These are phyloP conservation scores for Trypanosoma congolense DNA, from an alignment of 208 protist species.

Conservation along the genomic window DNA sequence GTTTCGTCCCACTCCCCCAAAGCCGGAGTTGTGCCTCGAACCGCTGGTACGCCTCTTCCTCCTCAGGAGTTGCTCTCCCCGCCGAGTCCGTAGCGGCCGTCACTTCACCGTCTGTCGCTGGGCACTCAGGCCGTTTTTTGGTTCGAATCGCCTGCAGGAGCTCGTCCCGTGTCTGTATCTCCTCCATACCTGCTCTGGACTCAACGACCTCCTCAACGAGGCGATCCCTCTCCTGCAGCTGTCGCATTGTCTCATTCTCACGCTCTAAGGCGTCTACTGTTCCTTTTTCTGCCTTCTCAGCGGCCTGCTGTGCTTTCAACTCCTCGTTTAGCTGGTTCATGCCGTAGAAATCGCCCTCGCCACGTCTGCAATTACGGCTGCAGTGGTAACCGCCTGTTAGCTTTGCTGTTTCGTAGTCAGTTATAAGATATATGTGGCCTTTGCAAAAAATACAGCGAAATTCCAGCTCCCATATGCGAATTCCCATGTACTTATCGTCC, in stretches of 20 bases:
- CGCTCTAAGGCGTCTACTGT: constrained; percentile 70
- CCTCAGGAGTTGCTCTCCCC: not conserved
- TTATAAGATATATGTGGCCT: constrained; percentile 55
- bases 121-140: not conserved
- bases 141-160: constrained; percentile 25
- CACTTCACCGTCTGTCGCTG: not conserved
- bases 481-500: constrained; percentile 55
- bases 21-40: constrained; percentile 24
- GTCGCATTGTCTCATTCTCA: constrained; percentile 61
- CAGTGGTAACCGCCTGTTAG: constrained; percentile 78
- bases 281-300: constrained; percentile 43
- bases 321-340: constrained; percentile 67
- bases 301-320: constrained; percentile 41
- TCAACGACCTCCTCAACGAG: constrained; percentile 64
- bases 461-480: constrained; percentile 78
- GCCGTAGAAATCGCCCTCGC: constrained; percentile 60
- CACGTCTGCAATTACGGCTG: constrained; percentile 51
- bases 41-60: constrained; percentile 26
- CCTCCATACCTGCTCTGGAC: constrained; percentile 27
- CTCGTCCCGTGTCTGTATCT: constrained; percentile 30
- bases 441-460: constrained; percentile 75
- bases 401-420: constrained; percentile 76
- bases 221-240: constrained; percentile 63
- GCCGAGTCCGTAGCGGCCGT: not conserved
- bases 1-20: constrained; percentile 18